Percentiles rank a stretch among this genome's conserved stretches.
These are phyloP conservation scores for Sporothrix humicola DNA, from an alignment of 2,329 filamentous ascomycete species.

Conservation along the genomic window DNA sequence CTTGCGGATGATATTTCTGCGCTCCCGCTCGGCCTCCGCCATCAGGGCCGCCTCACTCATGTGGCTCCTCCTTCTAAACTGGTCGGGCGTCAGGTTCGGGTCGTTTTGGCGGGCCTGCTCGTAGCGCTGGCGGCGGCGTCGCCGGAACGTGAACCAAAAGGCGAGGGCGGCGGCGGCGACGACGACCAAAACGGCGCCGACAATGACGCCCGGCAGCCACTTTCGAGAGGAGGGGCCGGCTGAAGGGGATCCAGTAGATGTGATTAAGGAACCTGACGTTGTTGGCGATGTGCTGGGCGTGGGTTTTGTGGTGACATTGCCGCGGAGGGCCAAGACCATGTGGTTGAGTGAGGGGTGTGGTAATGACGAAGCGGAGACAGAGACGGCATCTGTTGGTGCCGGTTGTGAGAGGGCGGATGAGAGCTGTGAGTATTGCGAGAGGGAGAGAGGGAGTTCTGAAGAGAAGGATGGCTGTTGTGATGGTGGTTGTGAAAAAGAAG, in stretches of 20 bases:
- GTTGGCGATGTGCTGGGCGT: background rate
- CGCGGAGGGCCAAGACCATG: slow-evolving; percentile 5
- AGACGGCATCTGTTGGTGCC: too few species aligned
- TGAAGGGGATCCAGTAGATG: background rate
- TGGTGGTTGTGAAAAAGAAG: slow-evolving; percentile 12
- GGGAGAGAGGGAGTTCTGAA: background rate
- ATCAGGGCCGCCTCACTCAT: slow-evolving; percentile 41
- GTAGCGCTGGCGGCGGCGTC: slow-evolving; percentile 37
- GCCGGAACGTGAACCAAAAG: slow-evolving; percentile 7
- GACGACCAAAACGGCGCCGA: slow-evolving; percentile 41
- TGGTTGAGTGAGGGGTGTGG: background rate
- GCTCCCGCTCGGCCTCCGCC: slow-evolving; percentile 48
- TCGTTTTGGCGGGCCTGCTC: slow-evolving; percentile 39
- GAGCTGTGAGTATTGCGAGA: background rate
- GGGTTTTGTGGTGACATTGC: slow-evolving; percentile 21
- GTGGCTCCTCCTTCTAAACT: slow-evolving; percentile 40
- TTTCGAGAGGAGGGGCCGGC: background rate
- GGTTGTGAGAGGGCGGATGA: background rate
- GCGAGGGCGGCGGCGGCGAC: slow-evolving; percentile 35
- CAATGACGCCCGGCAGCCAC: slow-evolving; percentile 38
- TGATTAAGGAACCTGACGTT: background rate
- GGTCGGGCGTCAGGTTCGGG: slow-evolving; percentile 40
- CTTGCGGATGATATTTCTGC: slow-evolving; percentile 52
- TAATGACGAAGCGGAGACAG: background rate
- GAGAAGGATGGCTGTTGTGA: background rate